Conservation (phyloP, 1,284 basidiomycete genomes). For the Thecaphora thlaspeos region DNA sequence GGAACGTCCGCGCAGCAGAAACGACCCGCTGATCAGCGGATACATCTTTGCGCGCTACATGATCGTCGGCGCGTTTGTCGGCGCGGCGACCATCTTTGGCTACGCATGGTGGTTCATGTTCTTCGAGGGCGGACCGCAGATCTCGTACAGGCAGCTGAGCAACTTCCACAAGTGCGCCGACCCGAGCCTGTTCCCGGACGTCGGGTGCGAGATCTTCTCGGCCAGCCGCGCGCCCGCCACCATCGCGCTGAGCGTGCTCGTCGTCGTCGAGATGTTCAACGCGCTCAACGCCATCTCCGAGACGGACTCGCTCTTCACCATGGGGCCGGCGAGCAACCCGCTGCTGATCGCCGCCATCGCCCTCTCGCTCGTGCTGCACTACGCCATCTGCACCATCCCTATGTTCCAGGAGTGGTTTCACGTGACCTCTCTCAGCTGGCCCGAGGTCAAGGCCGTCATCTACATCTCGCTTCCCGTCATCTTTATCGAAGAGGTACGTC, state of each 20-base stretch:
- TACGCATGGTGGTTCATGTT: slow-evolving; percentile 99
- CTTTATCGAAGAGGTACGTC: slow-evolving; percentile 76
- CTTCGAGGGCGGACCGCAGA: slow-evolving; percentile 85
- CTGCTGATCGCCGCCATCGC: slow-evolving; percentile 71
- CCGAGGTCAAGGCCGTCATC: slow-evolving; percentile 93
- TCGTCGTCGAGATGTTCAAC: slow-evolving; percentile 98
- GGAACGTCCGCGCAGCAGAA: slow-evolving; percentile 79
- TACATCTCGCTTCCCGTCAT: slow-evolving; percentile 84
- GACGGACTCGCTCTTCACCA: slow-evolving; percentile 83
- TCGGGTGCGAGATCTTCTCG: slow-evolving; percentile 92
- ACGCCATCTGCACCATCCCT: slow-evolving; percentile 78
- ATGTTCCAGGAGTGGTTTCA: slow-evolving; percentile 65
- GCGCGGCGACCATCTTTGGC: slow-evolving; percentile 89
- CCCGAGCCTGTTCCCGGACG: slow-evolving; percentile 69
- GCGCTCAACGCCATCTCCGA: slow-evolving; percentile 98
- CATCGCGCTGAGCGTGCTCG: slow-evolving; percentile 89
- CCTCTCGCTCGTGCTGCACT: slow-evolving; percentile 85
- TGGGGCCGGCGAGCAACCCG: slow-evolving; percentile 90
- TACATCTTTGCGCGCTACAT: slow-evolving; percentile 97
- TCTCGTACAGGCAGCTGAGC: slow-evolving; percentile 86
- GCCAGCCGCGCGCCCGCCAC: slow-evolving; percentile 80
- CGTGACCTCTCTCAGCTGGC: slow-evolving; percentile 84
- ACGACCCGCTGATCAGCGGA: slow-evolving; percentile 83
- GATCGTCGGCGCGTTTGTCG: slow-evolving; percentile 89
- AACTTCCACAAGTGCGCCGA: slow-evolving; percentile 66